These are phyloP conservation scores for Fusarium austroafricanum DNA, from an alignment of 2,329 filamentous ascomycete species.

Conservation along the genomic window DNA sequence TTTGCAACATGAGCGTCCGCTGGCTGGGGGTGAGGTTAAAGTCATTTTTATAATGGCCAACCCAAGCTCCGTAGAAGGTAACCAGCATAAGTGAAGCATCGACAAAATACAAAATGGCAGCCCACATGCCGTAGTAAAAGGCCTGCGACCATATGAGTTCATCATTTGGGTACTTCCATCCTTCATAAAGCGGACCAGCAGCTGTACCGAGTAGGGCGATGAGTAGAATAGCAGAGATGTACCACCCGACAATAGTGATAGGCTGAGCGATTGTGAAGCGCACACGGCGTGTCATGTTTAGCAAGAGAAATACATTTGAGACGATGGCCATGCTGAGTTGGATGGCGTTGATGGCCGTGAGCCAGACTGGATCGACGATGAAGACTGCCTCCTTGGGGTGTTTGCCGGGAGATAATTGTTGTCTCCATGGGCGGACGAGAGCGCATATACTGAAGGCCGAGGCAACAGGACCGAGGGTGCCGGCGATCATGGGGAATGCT, in stretches of 20 bases:
- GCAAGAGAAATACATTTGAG: conserved; percentile 83
- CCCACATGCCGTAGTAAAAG: conserved; percentile 87
- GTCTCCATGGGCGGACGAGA: conserved; percentile 83
- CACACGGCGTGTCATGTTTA: conserved; percentile 86
- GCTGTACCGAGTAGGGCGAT: conserved; percentile 75
- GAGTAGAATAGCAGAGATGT: conserved; percentile 72
- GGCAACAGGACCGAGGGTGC: conserved; percentile 85
- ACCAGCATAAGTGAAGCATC: conserved; percentile 80
- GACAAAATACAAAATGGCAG: conserved; percentile 82
- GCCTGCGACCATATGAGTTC: conserved; percentile 80
- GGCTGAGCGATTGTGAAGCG: conserved; percentile 86
- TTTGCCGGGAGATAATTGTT: conserved; percentile 62
- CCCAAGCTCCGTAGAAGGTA: conserved; percentile 81
- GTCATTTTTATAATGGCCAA: conserved; percentile 77
- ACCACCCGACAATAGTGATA: conserved; percentile 85
- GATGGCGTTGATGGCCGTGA: conserved; percentile 78
- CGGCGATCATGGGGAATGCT: conserved; percentile 81
- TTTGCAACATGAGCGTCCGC: conserved; percentile 89
- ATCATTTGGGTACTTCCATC: conserved; percentile 51
- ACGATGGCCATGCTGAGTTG: conserved; percentile 81
- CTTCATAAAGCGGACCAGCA: conserved; percentile 63
- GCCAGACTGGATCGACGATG: conserved; percentile 77
- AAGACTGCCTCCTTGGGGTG: conserved; percentile 62
- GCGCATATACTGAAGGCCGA: conserved; percentile 90
- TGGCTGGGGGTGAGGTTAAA: conserved; percentile 84